Base-by-base conservation (phyloP, 2,329 filamentous ascomycete species). In the Ophiobolus disseminans region DNA sequence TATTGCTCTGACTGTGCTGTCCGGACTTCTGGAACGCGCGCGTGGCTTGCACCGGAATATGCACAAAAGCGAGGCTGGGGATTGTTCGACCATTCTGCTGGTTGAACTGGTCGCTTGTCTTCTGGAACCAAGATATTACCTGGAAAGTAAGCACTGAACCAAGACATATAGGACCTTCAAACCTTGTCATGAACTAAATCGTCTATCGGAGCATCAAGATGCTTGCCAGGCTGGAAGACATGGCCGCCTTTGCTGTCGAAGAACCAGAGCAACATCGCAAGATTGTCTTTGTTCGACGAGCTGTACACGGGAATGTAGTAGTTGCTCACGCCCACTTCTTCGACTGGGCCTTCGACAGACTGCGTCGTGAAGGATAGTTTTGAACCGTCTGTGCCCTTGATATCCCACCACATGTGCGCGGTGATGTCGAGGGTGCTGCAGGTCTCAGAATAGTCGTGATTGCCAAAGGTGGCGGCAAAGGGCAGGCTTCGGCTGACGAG, bases 391-490 rank as follows among this genome's bases (percentile, higher is more conserved):
- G 78, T 78, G 0, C 80, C 81, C 62, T 76, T 81, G 26, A 82
- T 73, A n/a, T 62, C 55, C 21, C 53, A 52, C 55, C 60, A 62
- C 55, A 67, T 63, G 35, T 66, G 57, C 36, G 65, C 53, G 1
- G 60, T 52, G 45, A 69, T 59, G 22, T 38, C 39, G 1, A 49
- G 44, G 2, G 66, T 65, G 23, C 55, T 61, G 49, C 60, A 66
- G 3, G 61, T 68, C 48, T 53, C 54, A 17, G 58, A 61, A 39
- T 53, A 60, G 56, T 90, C 87, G 58, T 90, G 87, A 48, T 90
- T 90, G 0, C 87, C 87, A 53, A 90, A 90, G 0, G 86, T 86
- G 0, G 83, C 85, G 2, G 86, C 86, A 82, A 86, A 90, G 0
- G 77, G 76, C 0, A 87, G 63, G 6, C 76, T 75, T 13, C 80